Conservation (phyloP, 257 asterid genomes). For the Cruciata laevipes region DNA sequence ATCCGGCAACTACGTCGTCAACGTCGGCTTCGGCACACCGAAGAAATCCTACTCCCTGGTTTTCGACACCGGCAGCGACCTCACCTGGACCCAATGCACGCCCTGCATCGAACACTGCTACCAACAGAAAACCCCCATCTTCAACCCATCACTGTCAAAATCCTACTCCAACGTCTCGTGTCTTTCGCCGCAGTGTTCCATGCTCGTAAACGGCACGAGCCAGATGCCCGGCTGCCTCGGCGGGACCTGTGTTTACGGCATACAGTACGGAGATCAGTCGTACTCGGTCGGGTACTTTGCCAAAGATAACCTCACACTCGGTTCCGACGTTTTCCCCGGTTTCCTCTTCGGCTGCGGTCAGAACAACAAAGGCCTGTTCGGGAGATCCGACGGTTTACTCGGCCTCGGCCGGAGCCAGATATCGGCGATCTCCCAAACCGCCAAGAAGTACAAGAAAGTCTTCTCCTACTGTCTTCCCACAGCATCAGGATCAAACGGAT, state of each 20-base stretch:
- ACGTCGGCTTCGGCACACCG: constrained; percentile 64
- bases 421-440: constrained; percentile 60
- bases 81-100: constrained; percentile 84
- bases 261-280: constrained; percentile 56
- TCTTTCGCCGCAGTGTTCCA: constrained; percentile 37
- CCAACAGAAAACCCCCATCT: constrained; percentile 50
- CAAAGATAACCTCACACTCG: constrained; percentile 41
- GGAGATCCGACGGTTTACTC: constrained; percentile 52
- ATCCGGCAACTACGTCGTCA: constrained; percentile 55
- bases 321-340: constrained; percentile 30
- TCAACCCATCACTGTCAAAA: constrained; percentile 40
- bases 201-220: constrained; percentile 38
- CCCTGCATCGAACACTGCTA: constrained; percentile 54
- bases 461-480: constrained; percentile 83
- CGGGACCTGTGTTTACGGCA: constrained; percentile 43
- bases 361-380: constrained; percentile 56
- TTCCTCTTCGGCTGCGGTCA: constrained; percentile 78
- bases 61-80: constrained; percentile 76
- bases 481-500: constrained; percentile 45
- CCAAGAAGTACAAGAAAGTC: constrained; percentile 35
- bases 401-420: constrained; percentile 55
- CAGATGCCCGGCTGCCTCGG: constrained; percentile 32
- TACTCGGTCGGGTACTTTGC: constrained; percentile 46
- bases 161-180: constrained; percentile 54
- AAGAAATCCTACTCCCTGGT: constrained; percentile 26